These are phyloP conservation scores for Umbelopsis sp. DNA, from an alignment of 192 early-diverging fungal genomes.

Conservation along the genomic window DNA sequence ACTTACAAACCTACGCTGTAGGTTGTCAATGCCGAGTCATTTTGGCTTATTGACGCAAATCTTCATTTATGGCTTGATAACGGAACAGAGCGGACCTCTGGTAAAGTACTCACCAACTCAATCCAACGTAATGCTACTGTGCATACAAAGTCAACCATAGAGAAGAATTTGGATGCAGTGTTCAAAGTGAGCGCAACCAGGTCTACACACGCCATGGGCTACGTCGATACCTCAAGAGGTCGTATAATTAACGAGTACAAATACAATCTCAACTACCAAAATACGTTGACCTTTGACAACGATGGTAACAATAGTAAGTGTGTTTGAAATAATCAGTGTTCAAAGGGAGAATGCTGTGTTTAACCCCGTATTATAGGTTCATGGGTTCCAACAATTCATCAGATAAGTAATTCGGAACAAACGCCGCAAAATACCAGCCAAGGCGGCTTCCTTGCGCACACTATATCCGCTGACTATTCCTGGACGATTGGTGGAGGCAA, in stretches of 20 bases:
- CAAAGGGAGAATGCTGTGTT: no score
- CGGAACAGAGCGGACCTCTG: constrained; percentile 10
- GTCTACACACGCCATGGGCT: background rate
- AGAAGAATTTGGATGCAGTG: constrained; percentile 18
- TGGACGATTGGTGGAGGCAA: constrained; percentile 22
- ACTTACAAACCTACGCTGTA: background rate
- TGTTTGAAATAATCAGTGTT: no score
- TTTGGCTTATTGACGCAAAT: constrained; percentile 29
- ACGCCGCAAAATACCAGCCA: background rate
- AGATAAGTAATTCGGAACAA: background rate
- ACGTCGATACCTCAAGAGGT: constrained; percentile 15
- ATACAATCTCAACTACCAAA: constrained; percentile 1
- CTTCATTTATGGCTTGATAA: constrained; percentile 28
- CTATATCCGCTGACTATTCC: background rate
- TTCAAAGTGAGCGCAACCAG: constrained; percentile 3
- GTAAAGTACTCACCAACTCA: background rate
- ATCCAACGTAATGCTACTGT: constrained; percentile 24
- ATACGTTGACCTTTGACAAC: constrained; percentile 12
- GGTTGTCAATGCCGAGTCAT: constrained; percentile 17
- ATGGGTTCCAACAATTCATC: constrained; percentile 1
- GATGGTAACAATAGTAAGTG: constrained; percentile 16
- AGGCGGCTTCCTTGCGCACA: background rate
- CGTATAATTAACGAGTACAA: constrained; percentile 4
- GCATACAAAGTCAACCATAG: constrained; percentile 1
- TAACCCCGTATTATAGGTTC: background rate